Evolutionary conservation across 192 early-diverging fungal species (phyloP).

Genomic region (Phycomyces nitens): DNA sequence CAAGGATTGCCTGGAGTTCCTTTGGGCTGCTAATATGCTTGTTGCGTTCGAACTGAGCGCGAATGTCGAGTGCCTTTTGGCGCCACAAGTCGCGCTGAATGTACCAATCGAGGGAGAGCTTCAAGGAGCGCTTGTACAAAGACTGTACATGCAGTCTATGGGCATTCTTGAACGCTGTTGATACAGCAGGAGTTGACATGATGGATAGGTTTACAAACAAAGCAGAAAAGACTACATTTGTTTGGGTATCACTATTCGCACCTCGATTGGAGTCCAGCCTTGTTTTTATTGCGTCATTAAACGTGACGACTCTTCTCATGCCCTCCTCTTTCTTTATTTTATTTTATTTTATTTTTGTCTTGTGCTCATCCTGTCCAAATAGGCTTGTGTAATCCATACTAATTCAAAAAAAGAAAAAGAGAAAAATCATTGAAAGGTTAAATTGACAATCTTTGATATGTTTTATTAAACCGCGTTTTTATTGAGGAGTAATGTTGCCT

Average conservation of each 20-base stretch:
- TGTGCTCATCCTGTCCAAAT: no score
- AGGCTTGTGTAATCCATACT: no score
- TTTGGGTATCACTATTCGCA: slow-evolving; percentile 3
- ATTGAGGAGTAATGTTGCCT: no score
- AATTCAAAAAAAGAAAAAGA: no score
- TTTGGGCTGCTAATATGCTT: slow-evolving; percentile 67
- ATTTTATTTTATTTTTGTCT: no score
- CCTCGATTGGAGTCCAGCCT: neutral
- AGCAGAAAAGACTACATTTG: neutral
- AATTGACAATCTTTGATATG: no score
- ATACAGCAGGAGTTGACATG: slow-evolving; percentile 21
- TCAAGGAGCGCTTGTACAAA: slow-evolving; percentile 82
- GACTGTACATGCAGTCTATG: slow-evolving; percentile 74
- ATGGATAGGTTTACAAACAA: neutral
- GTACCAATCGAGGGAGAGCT: slow-evolving; percentile 85
- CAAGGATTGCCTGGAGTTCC: slow-evolving; percentile 63
- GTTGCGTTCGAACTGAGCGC: slow-evolving; percentile 82
- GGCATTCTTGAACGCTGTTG: slow-evolving; percentile 39
- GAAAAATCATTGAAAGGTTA: no score
- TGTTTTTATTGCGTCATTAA: neutral
- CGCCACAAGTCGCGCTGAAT: slow-evolving; percentile 76
- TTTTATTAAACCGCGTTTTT: no score
- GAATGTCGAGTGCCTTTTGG: slow-evolving; percentile 78
- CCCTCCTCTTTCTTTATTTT: no score
- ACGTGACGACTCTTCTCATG: slow-evolving; percentile 22